Conservation (phyloP, 2,329 filamentous ascomycete genomes). For the Fusarium lyarnte region DNA sequence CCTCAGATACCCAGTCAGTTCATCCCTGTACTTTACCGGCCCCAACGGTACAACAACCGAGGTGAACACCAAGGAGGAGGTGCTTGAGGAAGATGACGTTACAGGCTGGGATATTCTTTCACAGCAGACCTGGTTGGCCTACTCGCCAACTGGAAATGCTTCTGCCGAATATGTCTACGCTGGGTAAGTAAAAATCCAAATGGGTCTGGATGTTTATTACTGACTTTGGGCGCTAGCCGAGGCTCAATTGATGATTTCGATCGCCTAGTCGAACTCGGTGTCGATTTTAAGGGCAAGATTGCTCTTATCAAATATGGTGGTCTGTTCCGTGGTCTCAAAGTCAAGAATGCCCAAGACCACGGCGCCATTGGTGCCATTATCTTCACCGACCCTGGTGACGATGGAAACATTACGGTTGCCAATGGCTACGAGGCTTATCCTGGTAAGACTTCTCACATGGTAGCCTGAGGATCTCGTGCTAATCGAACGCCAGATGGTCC, state of each 20-base stretch:
- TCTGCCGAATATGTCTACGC: slow-evolving; percentile 80
- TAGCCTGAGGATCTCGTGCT: accelerated
- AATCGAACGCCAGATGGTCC: slow-evolving; percentile 61
- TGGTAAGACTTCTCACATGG: slow-evolving; percentile 29
- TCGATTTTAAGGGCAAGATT: slow-evolving; percentile 80
- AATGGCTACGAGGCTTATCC: slow-evolving; percentile 80
- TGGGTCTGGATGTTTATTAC: accelerated
- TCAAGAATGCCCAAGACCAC: slow-evolving; percentile 84
- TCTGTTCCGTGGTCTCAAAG: slow-evolving; percentile 82
- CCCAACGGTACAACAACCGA: slow-evolving; percentile 63
- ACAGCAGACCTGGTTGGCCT: slow-evolving; percentile 84
- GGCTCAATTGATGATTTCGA: slow-evolving; percentile 80
- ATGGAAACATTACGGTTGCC: slow-evolving; percentile 77
- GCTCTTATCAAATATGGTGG: slow-evolving; percentile 80
- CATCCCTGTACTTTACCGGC: slow-evolving; percentile 56
- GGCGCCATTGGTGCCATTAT: slow-evolving; percentile 84
- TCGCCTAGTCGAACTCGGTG: slow-evolving; percentile 72
- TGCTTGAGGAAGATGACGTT: slow-evolving; percentile 77
- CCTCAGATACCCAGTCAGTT: slow-evolving; percentile 68
- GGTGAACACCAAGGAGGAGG: slow-evolving; percentile 76
- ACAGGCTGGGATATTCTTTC: slow-evolving; percentile 70
- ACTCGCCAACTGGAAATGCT: slow-evolving; percentile 81
- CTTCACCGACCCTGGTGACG: slow-evolving; percentile 86
- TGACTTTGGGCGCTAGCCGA: slow-evolving; percentile 47
- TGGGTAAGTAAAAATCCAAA: slow-evolving; percentile 58